phyloP scores from a whole-genome alignment of 306 rosid genomes.

The Myrica gale region DNA sequence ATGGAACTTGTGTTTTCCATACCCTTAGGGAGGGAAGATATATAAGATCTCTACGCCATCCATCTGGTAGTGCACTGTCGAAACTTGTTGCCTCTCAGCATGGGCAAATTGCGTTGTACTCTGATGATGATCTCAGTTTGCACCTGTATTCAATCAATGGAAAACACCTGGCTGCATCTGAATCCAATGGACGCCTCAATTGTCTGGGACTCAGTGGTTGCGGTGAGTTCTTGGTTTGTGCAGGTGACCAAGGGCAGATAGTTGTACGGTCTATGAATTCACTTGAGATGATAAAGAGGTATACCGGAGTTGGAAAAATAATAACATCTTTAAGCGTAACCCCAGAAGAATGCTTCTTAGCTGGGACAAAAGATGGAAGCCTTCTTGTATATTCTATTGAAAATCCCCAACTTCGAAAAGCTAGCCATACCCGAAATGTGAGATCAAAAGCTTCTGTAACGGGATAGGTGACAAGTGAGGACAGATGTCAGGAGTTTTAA shows the following conservation, averaged over 20 bases:
- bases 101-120: constrained; percentile 80
- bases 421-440: constrained; percentile 45
- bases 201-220: constrained; percentile 79
- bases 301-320: constrained; percentile 75
- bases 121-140: constrained; percentile 96
- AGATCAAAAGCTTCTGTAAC: constrained; percentile 48
- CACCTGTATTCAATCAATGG: constrained; percentile 88
- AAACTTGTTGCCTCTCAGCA: constrained; percentile 82
- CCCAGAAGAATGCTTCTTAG: constrained; percentile 91
- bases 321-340: constrained; percentile 83
- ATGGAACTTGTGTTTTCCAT: constrained; percentile 94
- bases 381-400: constrained; percentile 89
- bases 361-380: constrained; percentile 90
- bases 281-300: constrained; percentile 77
- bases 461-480: constrained; percentile 33
- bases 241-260: constrained; percentile 98
- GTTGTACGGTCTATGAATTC: constrained; percentile 87
- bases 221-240: constrained; percentile 87
- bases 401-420: constrained; percentile 74
- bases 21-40: constrained; percentile 91
- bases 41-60: constrained; percentile 81
- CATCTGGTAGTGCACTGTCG: constrained; percentile 82
- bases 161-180: constrained; percentile 88
- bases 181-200: constrained; percentile 91
- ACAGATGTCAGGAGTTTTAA: constrained; percentile 29